Percentiles rank a stretch among this genome's conserved stretches.
These are phyloP conservation scores for Cyclotella choctawhatcheeana DNA, from an alignment of 108 stramenopile species.

Conservation along the genomic window DNA sequence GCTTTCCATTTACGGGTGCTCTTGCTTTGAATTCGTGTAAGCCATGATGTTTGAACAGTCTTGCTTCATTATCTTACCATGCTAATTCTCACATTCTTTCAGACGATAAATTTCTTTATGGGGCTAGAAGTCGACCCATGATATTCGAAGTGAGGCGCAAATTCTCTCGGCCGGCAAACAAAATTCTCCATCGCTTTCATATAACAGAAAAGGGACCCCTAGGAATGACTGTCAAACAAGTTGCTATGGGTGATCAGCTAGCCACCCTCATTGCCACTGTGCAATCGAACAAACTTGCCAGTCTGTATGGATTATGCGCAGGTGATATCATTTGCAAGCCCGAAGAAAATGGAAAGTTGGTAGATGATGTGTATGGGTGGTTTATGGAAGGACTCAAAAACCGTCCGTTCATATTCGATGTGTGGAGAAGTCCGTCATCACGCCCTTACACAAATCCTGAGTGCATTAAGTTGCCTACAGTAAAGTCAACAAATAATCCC, in stretches of 20 bases:
- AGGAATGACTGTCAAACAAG: conserved; percentile 6
- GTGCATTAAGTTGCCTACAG: background rate
- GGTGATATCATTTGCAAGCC: conserved; percentile 38
- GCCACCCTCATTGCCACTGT: background rate
- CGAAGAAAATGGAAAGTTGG: conserved; percentile 13
- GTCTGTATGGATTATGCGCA: conserved; percentile 22
- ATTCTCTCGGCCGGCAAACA: background rate
- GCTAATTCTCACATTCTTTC: background rate
- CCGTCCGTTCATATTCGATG: conserved; percentile 35
- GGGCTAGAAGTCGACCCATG: conserved; percentile 20
- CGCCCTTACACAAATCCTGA: background rate
- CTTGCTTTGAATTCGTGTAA: background rate
- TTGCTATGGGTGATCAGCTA: background rate
- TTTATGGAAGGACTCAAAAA: background rate
- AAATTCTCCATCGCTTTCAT: conserved; percentile 27
- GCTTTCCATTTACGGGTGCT: conserved; percentile 6
- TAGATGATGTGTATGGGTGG: background rate
- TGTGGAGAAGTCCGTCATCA: conserved; percentile 14
- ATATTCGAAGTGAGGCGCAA: conserved; percentile 30
- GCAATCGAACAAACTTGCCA: conserved; percentile 4
- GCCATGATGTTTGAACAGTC: background rate
- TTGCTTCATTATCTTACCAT: background rate
- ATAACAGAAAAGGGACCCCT: conserved; percentile 14
- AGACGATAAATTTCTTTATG: conserved; percentile 23
- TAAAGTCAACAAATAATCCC: conserved; percentile 1